Evolutionary conservation across 768 basidiomycete genomes (phyloP), one percentile per base, ranked within the genome.

Genomic region (Pleurotus giganteus): DNA sequence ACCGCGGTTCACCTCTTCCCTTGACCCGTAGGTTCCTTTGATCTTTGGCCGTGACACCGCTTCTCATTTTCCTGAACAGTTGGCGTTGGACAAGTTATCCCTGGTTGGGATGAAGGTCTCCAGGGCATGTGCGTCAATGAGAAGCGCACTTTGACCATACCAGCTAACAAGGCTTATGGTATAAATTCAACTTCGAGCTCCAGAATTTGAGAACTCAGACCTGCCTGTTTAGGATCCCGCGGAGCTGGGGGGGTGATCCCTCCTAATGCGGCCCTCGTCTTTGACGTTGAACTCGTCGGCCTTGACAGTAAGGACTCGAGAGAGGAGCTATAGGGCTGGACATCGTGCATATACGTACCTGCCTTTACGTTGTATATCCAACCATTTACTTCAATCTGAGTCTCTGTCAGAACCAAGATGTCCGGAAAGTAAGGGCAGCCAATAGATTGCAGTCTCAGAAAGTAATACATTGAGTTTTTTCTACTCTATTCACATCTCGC

Each of bases 71-170:
- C 21, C 17, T 49, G 26, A 54, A 56, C 41, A 93, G 91, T 94
- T 27, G 91, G 91, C 47, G 69, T 76, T 36, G 87, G 88, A 8
- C 89, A 91, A 63, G 91, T 94, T 49, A 94, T 94, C 66, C 77
- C 77, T 60, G 91, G 91, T 15, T 94, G 91, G 91, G 91, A 94
- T 60, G 71, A 89, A 37, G 91, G 91, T 61, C 82, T 94, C 46
- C 55, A 80, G 34, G 89, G 88, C 53, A 94, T 96, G 86, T 96
- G 94, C 66, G 66, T 92, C 34, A 75, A 81, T 57, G 94, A 97
- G 75, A 94, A 91, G 76, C 87, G 94, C 41, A 91, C 77, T 4
- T 79, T 98, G 57, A 94, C 88, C 21, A 96, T 98, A 57, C 94
- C 94, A 12, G 65, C 91, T 4, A 57, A 74, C 47, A 73, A 86